Evolutionary conservation across 148 eudicot genomes (phyloP), one percentile per base, ranked within the genome.

Genomic region (Spergularia marina): DNA sequence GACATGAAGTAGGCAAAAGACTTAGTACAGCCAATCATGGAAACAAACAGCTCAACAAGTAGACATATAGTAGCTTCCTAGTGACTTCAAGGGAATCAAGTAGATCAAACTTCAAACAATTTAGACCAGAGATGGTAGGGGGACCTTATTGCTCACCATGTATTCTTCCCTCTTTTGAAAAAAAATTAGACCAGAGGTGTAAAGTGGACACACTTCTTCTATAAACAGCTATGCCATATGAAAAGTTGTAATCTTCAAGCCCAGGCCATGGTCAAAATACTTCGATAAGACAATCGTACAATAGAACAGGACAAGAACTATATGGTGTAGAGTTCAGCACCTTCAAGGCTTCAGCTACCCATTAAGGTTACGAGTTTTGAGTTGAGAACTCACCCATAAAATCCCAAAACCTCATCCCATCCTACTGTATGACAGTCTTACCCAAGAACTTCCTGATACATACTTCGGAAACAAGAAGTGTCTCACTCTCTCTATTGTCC

Each of bases 31-130:
- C 49, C 49, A 44, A 44, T 44, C 49, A 44, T 44, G 49, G 49
- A 44, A 9, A 9, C 7, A 6, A 44, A 44, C 49, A 44, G 49
- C 49, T 44, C 49, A 4, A 44, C 49, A 44, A 44, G 10, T 0
- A 44, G 49, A 44, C 49, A 9, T 9, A 6, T 44, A 44, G 36
- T 44, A 9, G 49, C 49, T 44, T 44, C 49, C 49, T 44, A 6
- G 49, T 44, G 10, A 44, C 8, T 44, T 44, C 44, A 44, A 44
- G 49, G 21, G 51, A 65, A 39, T 65, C 68, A 65, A 65, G 21
- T 39, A 17, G 21, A 65, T 65, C 68, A 40, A 39, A 65, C 11
- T 40, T 65, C 51, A 65, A 39, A 65, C 64, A 65, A 41, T 65
- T 8, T 11, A 40, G 21, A 40, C 11, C 6, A 39, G 52, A 65